phyloP scores from a whole-genome alignment of 257 asterid genomes.

The Penstemon davidsonii region DNA sequence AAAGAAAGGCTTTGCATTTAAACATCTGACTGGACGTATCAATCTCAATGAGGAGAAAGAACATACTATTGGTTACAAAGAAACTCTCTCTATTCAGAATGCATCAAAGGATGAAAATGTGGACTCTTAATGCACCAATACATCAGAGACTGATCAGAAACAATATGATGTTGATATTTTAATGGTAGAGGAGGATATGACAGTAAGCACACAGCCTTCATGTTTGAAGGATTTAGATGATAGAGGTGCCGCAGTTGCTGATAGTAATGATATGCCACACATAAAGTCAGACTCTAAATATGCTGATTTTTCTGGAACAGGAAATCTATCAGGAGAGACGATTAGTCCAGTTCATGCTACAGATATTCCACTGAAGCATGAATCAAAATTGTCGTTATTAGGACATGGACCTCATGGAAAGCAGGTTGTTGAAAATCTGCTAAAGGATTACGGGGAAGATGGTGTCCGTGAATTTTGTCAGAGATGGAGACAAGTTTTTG shows the following conservation, averaged over 20 bases:
- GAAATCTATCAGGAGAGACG: slow-evolving; percentile 28
- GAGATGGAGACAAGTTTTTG: slow-evolving; percentile 88
- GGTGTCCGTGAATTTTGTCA: slow-evolving; percentile 87
- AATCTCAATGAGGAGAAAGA: slow-evolving; percentile 24
- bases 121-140: slow-evolving; percentile 23
- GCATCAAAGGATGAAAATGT: slow-evolving; percentile 23
- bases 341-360: slow-evolving; percentile 20
- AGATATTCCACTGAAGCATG: slow-evolving; percentile 41
- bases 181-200: slow-evolving; percentile 27
- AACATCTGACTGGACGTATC: slow-evolving; percentile 32
- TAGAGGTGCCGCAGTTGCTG: slow-evolving; percentile 19
- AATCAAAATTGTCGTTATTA: slow-evolving; percentile 62
- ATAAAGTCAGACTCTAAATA: slow-evolving; percentile 20
- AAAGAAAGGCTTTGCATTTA: slow-evolving; percentile 52
- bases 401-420: slow-evolving; percentile 99
- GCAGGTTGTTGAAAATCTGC: slow-evolving; percentile 64
- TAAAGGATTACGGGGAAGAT: slow-evolving; percentile 70
- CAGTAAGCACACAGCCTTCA: slow-evolving; percentile 22
- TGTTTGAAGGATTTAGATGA: slow-evolving; percentile 22
- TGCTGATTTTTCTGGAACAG: slow-evolving; percentile 32
- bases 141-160: slow-evolving; percentile 34
- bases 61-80: slow-evolving; percentile 1
- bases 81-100: slow-evolving; percentile 27
- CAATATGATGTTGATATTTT: slow-evolving; percentile 34
- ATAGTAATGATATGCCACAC: slow-evolving; percentile 27